phyloP scores from a whole-genome alignment of 345 rosid species.

The Murraya paniculata region DNA sequence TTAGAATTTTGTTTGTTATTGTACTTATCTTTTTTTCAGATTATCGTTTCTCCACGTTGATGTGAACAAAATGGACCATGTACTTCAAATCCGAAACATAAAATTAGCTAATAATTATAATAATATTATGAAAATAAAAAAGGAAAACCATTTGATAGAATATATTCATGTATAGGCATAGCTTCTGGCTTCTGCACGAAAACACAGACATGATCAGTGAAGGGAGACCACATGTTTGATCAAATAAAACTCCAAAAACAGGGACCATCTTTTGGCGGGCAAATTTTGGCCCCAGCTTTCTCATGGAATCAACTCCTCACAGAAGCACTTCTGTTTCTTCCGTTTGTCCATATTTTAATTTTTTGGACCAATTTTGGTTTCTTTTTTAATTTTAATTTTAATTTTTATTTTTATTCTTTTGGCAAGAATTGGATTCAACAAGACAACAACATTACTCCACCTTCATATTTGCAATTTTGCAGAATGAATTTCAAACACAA shows the following conservation, averaged over 20 bases:
- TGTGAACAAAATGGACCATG: neutral
- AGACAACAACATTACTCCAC: no score
- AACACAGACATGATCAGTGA: neutral
- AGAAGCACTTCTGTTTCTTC: neutral
- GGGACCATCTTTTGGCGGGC: neutral
- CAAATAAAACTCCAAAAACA: neutral
- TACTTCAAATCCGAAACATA: neutral
- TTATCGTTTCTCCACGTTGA: neutral
- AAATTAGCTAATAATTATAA: no score
- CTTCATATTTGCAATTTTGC: no score
- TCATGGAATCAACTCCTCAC: neutral
- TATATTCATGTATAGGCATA: neutral
- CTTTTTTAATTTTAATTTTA: no score
- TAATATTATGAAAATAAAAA: no score
- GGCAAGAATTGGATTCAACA: no score
- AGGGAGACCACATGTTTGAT: neutral
- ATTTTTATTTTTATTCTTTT: no score
- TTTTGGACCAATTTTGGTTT: neutral
- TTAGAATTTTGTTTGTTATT: no score
- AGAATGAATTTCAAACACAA: no score
- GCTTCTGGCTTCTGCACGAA: neutral
- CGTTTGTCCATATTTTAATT: neutral
- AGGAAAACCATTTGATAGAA: neutral
- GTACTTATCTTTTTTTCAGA: no score
- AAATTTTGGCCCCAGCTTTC: neutral